A percentile compares a stretch with the other conserved stretches of the same genome.
phyloP scores from a whole-genome alignment of 2,329 filamentous ascomycete genomes.

The Metarhizium anisopliae region DNA sequence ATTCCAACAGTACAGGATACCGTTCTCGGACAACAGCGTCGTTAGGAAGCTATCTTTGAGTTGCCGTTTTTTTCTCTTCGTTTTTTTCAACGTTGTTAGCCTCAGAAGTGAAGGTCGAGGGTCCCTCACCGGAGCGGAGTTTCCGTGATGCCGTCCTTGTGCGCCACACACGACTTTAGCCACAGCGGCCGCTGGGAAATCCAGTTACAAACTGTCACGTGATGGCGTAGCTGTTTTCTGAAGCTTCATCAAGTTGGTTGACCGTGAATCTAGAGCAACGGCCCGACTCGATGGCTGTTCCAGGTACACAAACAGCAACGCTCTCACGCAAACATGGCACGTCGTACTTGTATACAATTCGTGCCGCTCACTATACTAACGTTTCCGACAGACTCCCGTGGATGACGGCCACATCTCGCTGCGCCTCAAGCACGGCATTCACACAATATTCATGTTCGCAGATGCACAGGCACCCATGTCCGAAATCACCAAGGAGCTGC shows the following conservation, averaged over 20 bases:
- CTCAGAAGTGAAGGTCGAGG: background rate
- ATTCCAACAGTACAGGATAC: background rate
- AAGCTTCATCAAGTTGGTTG: background rate
- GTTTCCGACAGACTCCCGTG: constrained; percentile 9
- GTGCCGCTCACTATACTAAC: background rate
- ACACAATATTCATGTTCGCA: constrained; percentile 62
- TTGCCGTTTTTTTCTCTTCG: background rate
- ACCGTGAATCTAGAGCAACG: background rate
- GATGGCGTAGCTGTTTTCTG: too few species aligned
- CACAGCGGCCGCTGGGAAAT: too few species aligned
- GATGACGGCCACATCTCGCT: constrained; percentile 52
- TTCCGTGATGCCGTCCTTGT: background rate
- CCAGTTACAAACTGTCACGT: too few species aligned
- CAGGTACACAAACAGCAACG: background rate
- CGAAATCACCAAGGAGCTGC: constrained; percentile 47
- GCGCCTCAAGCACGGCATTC: constrained; percentile 63
- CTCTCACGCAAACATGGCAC: background rate
- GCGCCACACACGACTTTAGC: background rate
- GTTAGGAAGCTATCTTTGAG: background rate
- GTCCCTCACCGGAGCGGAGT: background rate
- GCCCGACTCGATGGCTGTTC: background rate
- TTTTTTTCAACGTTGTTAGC: background rate
- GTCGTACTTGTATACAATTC: background rate
- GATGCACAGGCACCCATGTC: constrained; percentile 48
- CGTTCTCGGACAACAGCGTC: background rate